Conservation (phyloP, 768 basidiomycete species). For the Boletus fagicola region DNA sequence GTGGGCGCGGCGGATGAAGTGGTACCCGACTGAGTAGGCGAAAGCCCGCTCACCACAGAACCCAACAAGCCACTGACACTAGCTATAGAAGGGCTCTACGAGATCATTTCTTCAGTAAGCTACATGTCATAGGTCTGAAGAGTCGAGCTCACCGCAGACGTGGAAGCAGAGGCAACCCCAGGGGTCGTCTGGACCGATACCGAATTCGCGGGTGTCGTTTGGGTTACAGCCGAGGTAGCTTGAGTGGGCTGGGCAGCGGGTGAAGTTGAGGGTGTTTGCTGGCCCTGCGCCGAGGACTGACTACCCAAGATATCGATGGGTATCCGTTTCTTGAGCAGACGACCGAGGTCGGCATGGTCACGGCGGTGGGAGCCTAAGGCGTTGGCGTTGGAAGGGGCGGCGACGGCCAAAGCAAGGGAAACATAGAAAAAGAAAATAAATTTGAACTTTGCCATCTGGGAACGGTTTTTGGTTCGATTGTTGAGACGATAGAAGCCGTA, state of each 20-base stretch:
- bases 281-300: slow-evolving; percentile 2
- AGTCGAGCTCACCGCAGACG: slow-evolving; percentile 21
- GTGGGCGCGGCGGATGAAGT: slow-evolving; percentile 20
- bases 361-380: slow-evolving; percentile 44
- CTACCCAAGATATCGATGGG: slow-evolving; percentile 20
- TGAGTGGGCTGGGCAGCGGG: slow-evolving; percentile 28
- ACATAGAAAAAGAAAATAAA: slow-evolving; percentile 65
- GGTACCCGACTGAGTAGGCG: slow-evolving; percentile 18
- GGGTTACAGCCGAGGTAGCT: slow-evolving; percentile 10
- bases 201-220: slow-evolving; percentile 16
- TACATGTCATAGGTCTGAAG: background rate
- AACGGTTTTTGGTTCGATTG: slow-evolving; percentile 2
- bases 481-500: background rate
- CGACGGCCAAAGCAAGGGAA: slow-evolving; percentile 52
- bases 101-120: slow-evolving; percentile 3
- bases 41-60: slow-evolving; percentile 10
- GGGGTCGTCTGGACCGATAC: slow-evolving; percentile 14
- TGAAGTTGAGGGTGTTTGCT: slow-evolving; percentile 5
- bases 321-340: slow-evolving; percentile 67
- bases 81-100: slow-evolving; percentile 16
- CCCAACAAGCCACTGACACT: slow-evolving; percentile 5
- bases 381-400: slow-evolving; percentile 46
- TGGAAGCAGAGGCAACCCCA: slow-evolving; percentile 11
- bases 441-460: slow-evolving; percentile 51
- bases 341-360: slow-evolving; percentile 57